phyloP scores from a whole-genome alignment of 371 early-diverging fungal genomes.

The Phascolomyces articulosus region DNA sequence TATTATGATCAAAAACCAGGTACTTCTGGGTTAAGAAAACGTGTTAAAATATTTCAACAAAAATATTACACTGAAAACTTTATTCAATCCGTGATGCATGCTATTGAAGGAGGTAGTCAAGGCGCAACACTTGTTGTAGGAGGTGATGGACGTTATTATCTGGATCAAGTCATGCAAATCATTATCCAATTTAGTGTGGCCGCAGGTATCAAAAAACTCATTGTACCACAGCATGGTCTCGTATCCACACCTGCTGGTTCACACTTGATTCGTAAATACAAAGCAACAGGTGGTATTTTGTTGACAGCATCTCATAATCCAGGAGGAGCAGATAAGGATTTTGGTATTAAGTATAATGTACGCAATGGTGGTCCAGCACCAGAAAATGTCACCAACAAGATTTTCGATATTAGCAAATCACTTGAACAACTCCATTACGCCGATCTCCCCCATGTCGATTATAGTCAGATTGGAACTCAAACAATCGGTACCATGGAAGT shows the following conservation, averaged over 20 bases:
- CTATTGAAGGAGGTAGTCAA: slow-evolving; percentile 70
- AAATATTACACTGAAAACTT: slow-evolving; percentile 95
- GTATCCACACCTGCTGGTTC: slow-evolving; percentile 97
- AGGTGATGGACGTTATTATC: slow-evolving; percentile 96
- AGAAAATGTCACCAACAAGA: slow-evolving; percentile 92
- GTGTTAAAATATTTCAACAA: slow-evolving; percentile 95
- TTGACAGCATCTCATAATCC: slow-evolving; percentile 98
- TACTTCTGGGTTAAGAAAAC: slow-evolving; percentile 94
- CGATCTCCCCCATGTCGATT: slow-evolving; percentile 79
- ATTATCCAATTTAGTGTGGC: slow-evolving; percentile 89
- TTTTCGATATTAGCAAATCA: slow-evolving; percentile 78
- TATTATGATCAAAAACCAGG: slow-evolving; percentile 97
- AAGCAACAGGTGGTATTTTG: slow-evolving; percentile 93
- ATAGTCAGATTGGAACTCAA: slow-evolving; percentile 70
- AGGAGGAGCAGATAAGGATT: slow-evolving; percentile 96
- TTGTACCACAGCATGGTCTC: slow-evolving; percentile 92
- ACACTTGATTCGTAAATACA: slow-evolving; percentile 86
- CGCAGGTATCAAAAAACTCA: slow-evolving; percentile 84
- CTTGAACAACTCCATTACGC: slow-evolving; percentile 71
- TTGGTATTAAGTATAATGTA: slow-evolving; percentile 98
- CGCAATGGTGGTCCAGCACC: slow-evolving; percentile 97
- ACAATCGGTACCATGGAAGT: slow-evolving; percentile 64
- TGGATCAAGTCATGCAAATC: slow-evolving; percentile 84
- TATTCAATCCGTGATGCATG: slow-evolving; percentile 80
- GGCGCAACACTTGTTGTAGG: slow-evolving; percentile 92